Base-by-base conservation (phyloP, 768 basidiomycete genomes). In the Macrolepiota fuliginosa region DNA sequence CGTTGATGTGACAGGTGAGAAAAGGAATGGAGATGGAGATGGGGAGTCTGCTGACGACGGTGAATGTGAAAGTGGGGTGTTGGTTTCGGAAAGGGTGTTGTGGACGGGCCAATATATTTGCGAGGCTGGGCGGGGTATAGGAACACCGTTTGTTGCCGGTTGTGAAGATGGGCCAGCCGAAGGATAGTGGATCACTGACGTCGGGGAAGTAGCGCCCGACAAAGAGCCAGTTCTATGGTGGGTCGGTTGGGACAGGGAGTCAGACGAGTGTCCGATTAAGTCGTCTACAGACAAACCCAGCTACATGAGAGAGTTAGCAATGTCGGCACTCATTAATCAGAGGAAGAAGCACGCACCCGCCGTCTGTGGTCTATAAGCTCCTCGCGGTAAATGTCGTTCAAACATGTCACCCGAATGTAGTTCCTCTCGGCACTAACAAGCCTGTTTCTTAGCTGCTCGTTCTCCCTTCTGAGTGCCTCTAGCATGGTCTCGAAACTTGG, bases 341-440 rank as follows among this genome's bases (percentile, higher is more conserved):
- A 29, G 53, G 32, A 46, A 32, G 51, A 50, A 51, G 39, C 60
- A 82, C 92, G 74, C 74, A 92, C 91, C 72, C 90, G 78, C 65
- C 85, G 77, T 62, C 92, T 74, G 68, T 90, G 85, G 47, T 91
- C 88, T 58, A 94, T 87, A 62, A 94, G 74, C 72, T 94, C 92
- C 73, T 92, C 92, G 32, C 91, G 79, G 69, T 94, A 94, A 4
- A 92, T 82, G 66, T 94, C 92, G 65, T 93, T 94, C 69, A 92
- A 73, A 64, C 91, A 74, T 54, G 85, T 79, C 52, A 92, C 81
- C 35, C 89, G 83, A 62, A 91, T 82, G 68, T 87, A 93, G 65
- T 91, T 89, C 63, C 89, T 73, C 73, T 94, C 92, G 5, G 87
- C 89, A 53, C 88, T 88, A 10, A 85, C 85, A 56, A 94, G 72